Evolutionary conservation across 441 rosid genomes (phyloP).

Genomic region (Croton laevigatus): DNA sequence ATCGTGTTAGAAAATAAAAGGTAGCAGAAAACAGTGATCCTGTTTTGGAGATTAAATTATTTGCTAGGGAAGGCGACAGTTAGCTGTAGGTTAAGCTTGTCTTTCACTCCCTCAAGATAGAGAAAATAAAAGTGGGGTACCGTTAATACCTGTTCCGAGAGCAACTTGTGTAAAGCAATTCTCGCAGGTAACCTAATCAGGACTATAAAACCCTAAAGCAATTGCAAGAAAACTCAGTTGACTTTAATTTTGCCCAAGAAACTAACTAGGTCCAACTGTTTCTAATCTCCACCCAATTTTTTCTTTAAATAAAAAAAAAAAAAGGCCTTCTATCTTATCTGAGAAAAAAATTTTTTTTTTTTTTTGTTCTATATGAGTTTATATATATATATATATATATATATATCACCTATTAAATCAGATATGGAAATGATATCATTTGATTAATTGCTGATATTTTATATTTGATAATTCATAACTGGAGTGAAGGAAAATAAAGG

Average conservation of each 20-base stretch:
- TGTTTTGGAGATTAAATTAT: conserved; percentile 5
- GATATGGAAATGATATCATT: not conserved
- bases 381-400: not conserved
- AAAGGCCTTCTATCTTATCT: not conserved
- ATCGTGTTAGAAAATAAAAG: not conserved
- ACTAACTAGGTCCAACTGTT: not conserved
- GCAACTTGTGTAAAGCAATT: conserved; percentile 33
- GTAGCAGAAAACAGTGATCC: not conserved
- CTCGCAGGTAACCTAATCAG: conserved; percentile 61
- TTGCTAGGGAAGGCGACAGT: conserved; percentile 10
- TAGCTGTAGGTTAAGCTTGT: conserved; percentile 33
- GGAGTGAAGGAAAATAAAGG: not conserved
- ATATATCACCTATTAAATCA: not conserved
- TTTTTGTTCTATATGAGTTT: not conserved
- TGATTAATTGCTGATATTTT: not conserved
- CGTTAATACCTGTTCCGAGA: conserved; percentile 24
- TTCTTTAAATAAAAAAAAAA: not conserved
- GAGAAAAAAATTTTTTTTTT: too few species aligned
- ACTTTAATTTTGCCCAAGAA: conserved; percentile 16
- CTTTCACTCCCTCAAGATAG: conserved; percentile 7
- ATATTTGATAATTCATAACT: not conserved
- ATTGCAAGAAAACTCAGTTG: conserved; percentile 42
- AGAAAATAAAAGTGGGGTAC: conserved; percentile 29
- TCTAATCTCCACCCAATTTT: not conserved
- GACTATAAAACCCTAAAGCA: conserved; percentile 32